A percentile compares a stretch with the other conserved stretches of the same genome.
phyloP scores from a whole-genome alignment of 2,329 filamentous ascomycete genomes.

The Fusarium decemcellulare region DNA sequence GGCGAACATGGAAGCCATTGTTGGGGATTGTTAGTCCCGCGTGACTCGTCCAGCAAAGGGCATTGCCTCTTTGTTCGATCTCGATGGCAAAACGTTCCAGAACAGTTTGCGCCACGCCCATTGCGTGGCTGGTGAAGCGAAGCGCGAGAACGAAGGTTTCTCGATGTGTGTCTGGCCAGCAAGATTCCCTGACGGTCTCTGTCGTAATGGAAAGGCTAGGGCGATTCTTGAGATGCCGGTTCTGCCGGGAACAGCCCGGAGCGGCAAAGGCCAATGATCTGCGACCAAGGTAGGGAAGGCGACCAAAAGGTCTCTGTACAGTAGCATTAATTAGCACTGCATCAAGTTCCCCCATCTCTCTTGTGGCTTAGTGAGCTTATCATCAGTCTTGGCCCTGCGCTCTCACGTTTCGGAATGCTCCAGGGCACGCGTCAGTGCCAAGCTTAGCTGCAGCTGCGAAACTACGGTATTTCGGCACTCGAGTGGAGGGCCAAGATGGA shows the following conservation, averaged over 20 bases:
- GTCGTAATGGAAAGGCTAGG: conserved; percentile 31
- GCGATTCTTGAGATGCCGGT: conserved; percentile 33
- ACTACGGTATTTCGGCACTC: conserved; percentile 37
- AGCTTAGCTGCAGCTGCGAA: conserved; percentile 30
- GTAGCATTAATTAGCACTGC: neutral
- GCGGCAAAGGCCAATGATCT: neutral
- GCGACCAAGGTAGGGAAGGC: conserved; percentile 4
- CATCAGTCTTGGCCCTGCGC: conserved; percentile 6
- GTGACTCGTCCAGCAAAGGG: no score
- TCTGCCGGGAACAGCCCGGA: conserved; percentile 35
- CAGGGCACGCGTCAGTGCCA: conserved; percentile 45
- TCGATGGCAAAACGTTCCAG: conserved; percentile 22
- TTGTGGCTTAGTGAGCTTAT: conserved; percentile 8
- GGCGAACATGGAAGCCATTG: neutral
- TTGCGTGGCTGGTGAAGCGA: conserved; percentile 16
- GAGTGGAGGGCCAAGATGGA: conserved; percentile 41
- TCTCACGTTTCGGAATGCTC: conserved; percentile 21
- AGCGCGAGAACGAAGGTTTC: conserved; percentile 5
- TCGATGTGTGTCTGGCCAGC: conserved; percentile 18
- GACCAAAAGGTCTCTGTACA: conserved; percentile 4
- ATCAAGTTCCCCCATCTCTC: conserved; percentile 4
- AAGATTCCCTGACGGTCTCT: conserved; percentile 36
- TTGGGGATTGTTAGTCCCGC: no score
- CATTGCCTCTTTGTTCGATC: conserved; percentile 18
- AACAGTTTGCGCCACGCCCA: conserved; percentile 18